Evolutionary conservation across 2,329 filamentous ascomycete genomes (phyloP).

Genomic region (Rhinocladiella similis): DNA sequence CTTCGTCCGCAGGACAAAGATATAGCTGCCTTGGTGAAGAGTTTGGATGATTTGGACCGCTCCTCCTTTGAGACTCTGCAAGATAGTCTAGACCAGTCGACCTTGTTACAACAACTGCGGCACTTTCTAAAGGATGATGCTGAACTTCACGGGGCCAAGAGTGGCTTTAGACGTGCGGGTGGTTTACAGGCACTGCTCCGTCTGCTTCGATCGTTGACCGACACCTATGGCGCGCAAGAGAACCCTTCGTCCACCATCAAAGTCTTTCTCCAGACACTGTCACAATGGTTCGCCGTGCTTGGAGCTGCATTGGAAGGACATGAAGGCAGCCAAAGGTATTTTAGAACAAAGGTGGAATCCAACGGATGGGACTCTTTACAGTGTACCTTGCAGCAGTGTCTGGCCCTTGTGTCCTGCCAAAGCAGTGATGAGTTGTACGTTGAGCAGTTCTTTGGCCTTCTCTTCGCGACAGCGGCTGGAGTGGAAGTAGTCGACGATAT

Average conservation of each 20-base stretch:
- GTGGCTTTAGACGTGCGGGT: conserved; percentile 77
- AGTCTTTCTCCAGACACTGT: conserved; percentile 68
- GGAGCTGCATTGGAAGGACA: conserved; percentile 75
- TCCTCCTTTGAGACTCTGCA: conserved; percentile 34
- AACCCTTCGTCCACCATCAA: conserved; percentile 11
- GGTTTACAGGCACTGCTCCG: conserved; percentile 76
- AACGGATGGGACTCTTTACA: conserved; percentile 79
- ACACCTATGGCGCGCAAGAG: conserved; percentile 65
- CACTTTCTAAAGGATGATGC: conserved; percentile 60
- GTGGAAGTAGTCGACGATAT: conserved; percentile 72
- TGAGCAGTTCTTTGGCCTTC: conserved; percentile 79
- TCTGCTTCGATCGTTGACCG: conserved; percentile 68
- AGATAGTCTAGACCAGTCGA: conserved; percentile 47
- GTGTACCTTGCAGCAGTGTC: conserved; percentile 50
- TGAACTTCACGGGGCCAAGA: conserved; percentile 59
- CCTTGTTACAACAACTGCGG: conserved; percentile 64
- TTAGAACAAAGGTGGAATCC: conserved; percentile 71
- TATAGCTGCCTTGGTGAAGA: conserved; percentile 25
- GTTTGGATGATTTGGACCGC: conserved; percentile 36
- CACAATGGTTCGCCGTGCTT: conserved; percentile 58
- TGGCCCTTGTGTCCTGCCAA: conserved; percentile 11
- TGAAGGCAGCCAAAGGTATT: conserved; percentile 84
- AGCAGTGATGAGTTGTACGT: conserved; percentile 48
- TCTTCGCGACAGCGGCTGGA: conserved; percentile 78
- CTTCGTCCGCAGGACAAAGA: conserved; percentile 27